Base-by-base conservation (phyloP, 257 asterid species). In the Lantana camara region DNA sequence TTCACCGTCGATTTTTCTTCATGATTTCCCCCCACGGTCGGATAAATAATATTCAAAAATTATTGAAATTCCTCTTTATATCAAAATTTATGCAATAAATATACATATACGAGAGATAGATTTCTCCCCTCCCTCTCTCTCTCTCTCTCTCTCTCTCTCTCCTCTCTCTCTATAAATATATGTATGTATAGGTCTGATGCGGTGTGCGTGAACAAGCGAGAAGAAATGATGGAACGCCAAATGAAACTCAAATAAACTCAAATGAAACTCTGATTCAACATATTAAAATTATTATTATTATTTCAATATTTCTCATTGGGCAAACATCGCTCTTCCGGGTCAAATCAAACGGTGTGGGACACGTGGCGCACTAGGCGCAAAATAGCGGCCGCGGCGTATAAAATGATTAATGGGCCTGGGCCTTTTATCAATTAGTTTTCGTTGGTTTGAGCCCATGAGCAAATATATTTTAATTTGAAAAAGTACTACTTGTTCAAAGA, bases 211-310 rank as follows among this genome's bases (percentile, higher is more conserved):
- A 37, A 54, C 52, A 71, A 70, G 60, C 24, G 62, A 38, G 71
- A 40, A 68, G 66, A 65, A 66, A 69, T 45, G 81, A 70, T 71
- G 79, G 80, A 73, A 78, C 67, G 77, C 68, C 67, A 83, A 80
- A 85, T 82, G 85, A 62, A 75, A 74, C 64, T 67, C 70, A 73
- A 78, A 75, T 77, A 68, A 67, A 70, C 23, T 32, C 35, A 45
- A 41, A 69, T 61, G 70, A 49, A 54, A 57, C 64, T 40, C 3
- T 59, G 22, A 13, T 16, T 57, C 14, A 27, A 52, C 24, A 9
- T 41, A 4, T 30, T 0, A n/a, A n/a, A n/a, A n/a, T 3, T 20
- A 4, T 4, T 30, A 0, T 46, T 17, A 7, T 6, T 30, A 2
- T 30, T 30, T 65, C 57, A 67, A 55, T 61, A 56, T 27, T 27